A percentile compares a stretch with the other conserved stretches of the same genome.
Evolutionary conservation across 2,329 filamentous ascomycete genomes (phyloP).

Genomic region (Diaporthe capsici): DNA sequence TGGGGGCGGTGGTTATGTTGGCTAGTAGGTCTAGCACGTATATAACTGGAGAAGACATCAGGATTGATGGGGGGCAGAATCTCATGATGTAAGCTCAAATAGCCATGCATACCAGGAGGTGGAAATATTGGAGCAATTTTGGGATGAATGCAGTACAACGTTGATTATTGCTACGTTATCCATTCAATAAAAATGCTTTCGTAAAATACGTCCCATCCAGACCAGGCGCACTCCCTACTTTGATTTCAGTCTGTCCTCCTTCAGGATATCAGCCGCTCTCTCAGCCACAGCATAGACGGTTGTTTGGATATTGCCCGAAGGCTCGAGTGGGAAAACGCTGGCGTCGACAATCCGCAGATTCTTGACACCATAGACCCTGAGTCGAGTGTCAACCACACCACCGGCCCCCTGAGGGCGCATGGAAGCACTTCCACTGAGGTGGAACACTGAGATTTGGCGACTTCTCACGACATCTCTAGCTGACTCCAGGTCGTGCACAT

Average conservation of each 20-base stretch:
- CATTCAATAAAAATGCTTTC: neutral
- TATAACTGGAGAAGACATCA: conserved; percentile 77
- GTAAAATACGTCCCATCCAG: neutral
- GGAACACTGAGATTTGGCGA: conserved; percentile 32
- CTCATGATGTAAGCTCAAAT: conserved; percentile 36
- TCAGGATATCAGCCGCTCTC: conserved; percentile 38
- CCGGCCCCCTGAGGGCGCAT: conserved; percentile 48
- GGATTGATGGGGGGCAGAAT: conserved; percentile 70
- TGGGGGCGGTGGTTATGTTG: conserved; percentile 73
- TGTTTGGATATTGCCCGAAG: conserved; percentile 46
- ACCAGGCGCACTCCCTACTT: neutral
- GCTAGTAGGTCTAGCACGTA: conserved; percentile 74
- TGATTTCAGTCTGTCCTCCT: conserved; percentile 38
- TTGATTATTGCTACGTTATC: neutral
- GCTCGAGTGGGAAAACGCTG: conserved; percentile 49
- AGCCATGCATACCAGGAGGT: neutral
- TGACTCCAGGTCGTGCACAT: conserved; percentile 43
- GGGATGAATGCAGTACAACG: neutral
- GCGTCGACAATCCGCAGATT: conserved; percentile 47
- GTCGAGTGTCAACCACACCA: conserved; percentile 46
- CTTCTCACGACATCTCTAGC: conserved; percentile 46
- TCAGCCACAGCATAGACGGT: conserved; percentile 56
- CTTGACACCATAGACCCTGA: conserved; percentile 45
- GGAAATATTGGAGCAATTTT: neutral
- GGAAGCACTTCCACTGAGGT: conserved; percentile 42